A percentile compares a stretch with the other conserved stretches of the same genome.
Evolutionary conservation across 495 filamentous ascomycete species (phyloP).

Genomic region (Mycothermus thermophilus): DNA sequence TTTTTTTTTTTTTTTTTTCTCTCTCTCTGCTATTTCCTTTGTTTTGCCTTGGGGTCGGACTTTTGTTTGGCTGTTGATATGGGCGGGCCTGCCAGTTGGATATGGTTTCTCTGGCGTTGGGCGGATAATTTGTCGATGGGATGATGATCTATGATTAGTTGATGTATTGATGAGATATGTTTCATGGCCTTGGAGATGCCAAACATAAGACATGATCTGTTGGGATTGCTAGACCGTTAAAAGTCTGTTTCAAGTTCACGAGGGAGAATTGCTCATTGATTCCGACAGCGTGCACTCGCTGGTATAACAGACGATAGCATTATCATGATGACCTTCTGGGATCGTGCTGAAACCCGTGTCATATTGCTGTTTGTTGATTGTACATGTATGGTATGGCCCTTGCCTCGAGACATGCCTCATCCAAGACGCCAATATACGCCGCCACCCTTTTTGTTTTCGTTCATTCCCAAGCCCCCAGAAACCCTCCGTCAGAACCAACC

Average conservation of each 20-base stretch:
- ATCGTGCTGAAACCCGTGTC: not conserved
- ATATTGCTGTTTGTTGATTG: conserved; percentile 1
- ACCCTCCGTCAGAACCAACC: conserved; percentile 3
- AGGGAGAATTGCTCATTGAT: no score
- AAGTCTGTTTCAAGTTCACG: no score
- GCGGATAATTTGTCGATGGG: not conserved
- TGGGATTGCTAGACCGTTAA: no score
- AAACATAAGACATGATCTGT: no score
- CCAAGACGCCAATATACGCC: conserved; percentile 6
- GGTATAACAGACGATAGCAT: conserved; percentile 7
- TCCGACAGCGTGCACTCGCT: no score
- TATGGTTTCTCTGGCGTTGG: conserved; percentile 6
- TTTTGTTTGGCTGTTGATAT: no score
- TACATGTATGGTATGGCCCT: conserved; percentile 1
- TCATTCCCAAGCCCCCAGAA: not conserved
- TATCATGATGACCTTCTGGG: conserved; percentile 4
- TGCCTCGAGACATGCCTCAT: conserved; percentile 4
- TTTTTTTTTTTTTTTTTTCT: conserved; percentile 1
- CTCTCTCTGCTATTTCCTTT: no score
- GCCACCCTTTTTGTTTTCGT: conserved; percentile 1
- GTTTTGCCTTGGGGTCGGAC: no score
- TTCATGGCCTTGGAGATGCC: no score
- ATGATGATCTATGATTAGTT: no score
- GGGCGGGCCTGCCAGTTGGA: no score
- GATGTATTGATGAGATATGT: not conserved